These are phyloP conservation scores for Flagelloscypha sp. DNA, from an alignment of 768 basidiomycete species.

Conservation along the genomic window DNA sequence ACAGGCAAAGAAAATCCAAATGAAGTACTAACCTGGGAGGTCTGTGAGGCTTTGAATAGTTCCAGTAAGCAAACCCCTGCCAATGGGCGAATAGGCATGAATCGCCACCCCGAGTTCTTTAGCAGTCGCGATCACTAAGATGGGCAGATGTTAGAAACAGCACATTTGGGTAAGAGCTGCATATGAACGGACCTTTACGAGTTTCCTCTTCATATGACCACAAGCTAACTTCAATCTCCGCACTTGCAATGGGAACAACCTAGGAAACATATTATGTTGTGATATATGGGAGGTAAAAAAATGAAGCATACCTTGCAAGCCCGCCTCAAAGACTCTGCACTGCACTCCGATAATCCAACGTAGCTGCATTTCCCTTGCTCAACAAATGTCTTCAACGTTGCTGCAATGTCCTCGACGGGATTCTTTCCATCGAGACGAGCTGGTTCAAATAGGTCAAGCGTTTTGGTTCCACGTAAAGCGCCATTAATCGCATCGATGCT, in stretches of 20 bases:
- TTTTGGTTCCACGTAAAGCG: conserved; percentile 39
- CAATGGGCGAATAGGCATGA: conserved; percentile 49
- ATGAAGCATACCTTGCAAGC: conserved; percentile 19
- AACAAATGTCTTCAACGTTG: conserved; percentile 32
- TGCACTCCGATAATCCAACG: conserved; percentile 42
- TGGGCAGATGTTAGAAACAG: conserved; percentile 23
- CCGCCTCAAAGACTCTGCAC: conserved; percentile 35
- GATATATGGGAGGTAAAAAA: background rate
- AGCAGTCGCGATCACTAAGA: conserved; percentile 46
- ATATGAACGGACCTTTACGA: conserved; percentile 20
- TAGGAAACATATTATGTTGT: conserved; percentile 10
- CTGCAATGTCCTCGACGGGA: conserved; percentile 35
- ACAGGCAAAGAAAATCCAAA: background rate
- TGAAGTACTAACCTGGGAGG: conserved; percentile 17
- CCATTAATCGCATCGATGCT: conserved; percentile 38
- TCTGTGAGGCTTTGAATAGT: conserved; percentile 32
- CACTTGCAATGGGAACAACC: conserved; percentile 47
- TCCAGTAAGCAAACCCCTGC: conserved; percentile 46
- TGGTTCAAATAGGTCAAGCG: conserved; percentile 48
- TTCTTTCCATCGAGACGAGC: conserved; percentile 34
- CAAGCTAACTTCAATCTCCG: conserved; percentile 62
- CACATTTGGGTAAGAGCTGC: background rate
- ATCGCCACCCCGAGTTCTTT: conserved; percentile 49
- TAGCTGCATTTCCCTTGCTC: conserved; percentile 45
- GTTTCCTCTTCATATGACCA: conserved; percentile 50